Percentiles rank a stretch among this genome's conserved stretches.
These are phyloP conservation scores for Apiospora koreana DNA, from an alignment of 2,329 filamentous ascomycete genomes.

Conservation along the genomic window DNA sequence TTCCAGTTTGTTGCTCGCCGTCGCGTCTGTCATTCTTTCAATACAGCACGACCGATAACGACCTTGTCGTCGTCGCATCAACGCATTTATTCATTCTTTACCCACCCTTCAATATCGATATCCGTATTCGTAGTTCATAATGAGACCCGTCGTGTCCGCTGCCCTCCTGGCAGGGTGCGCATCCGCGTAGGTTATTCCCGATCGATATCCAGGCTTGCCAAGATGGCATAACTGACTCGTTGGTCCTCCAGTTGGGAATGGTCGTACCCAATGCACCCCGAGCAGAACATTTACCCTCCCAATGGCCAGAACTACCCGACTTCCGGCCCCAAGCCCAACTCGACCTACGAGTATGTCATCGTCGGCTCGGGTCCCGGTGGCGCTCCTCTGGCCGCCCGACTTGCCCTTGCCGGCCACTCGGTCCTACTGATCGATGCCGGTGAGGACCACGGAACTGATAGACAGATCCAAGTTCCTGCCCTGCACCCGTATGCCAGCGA, in stretches of 20 bases:
- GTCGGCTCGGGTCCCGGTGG: slow-evolving; percentile 65
- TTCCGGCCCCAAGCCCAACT: slow-evolving; percentile 12
- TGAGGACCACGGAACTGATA: slow-evolving; percentile 52
- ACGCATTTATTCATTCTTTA: not conserved
- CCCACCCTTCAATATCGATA: not conserved
- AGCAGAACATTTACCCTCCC: slow-evolving; percentile 9
- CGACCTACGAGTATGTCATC: slow-evolving; percentile 61
- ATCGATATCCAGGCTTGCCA: not conserved
- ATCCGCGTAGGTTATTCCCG: not conserved
- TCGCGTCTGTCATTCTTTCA: slow-evolving; percentile 12
- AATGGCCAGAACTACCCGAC: slow-evolving; percentile 3
- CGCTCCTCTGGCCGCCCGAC: slow-evolving; percentile 58
- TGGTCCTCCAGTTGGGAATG: not conserved
- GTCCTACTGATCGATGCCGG: slow-evolving; percentile 29
- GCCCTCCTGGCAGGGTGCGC: slow-evolving; percentile 13
- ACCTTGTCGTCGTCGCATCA: not conserved
- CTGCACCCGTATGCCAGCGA: slow-evolving; percentile 55
- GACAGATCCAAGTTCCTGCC: slow-evolving; percentile 56
- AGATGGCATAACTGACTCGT: not conserved
- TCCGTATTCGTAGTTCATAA: slow-evolving; percentile 11
- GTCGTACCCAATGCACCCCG: not conserved
- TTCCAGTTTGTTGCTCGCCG: not conserved
- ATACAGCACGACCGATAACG: not conserved
- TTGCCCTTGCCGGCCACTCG: slow-evolving; percentile 60
- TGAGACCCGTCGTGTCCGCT: slow-evolving; percentile 13